Conservation (phyloP, 192 early-diverging fungal species). For the Entomortierella parvispora region DNA sequence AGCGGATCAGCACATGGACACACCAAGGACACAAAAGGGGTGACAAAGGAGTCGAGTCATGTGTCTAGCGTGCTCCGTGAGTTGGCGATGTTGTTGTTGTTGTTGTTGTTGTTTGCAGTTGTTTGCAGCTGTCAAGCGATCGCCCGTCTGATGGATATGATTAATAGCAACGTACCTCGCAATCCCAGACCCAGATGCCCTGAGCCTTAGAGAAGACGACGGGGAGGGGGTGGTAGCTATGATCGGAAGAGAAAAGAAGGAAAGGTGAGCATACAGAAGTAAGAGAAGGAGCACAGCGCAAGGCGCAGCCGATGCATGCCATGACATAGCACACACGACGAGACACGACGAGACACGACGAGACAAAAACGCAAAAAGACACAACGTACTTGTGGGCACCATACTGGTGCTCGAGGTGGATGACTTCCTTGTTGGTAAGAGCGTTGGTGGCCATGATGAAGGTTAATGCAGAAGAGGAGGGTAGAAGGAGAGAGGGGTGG, state of each 20-base stretch:
- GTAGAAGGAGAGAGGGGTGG: neutral
- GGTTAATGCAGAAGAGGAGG: neutral
- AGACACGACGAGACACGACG: neutral
- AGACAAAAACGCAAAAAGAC: neutral
- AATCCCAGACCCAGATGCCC: slow-evolving; percentile 95
- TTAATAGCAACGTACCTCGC: slow-evolving; percentile 64
- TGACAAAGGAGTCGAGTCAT: slow-evolving; percentile 78
- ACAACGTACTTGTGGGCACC: slow-evolving; percentile 92
- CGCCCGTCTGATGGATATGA: no score
- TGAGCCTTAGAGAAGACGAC: slow-evolving; percentile 89
- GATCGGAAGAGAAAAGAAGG: neutral
- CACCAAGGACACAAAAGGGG: slow-evolving; percentile 18
- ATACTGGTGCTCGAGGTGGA: slow-evolving; percentile 84
- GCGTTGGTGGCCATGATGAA: slow-evolving; percentile 34
- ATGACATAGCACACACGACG: neutral
- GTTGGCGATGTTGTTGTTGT: neutral
- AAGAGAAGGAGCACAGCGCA: neutral
- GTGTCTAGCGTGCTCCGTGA: slow-evolving; percentile 66
- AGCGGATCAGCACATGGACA: neutral
- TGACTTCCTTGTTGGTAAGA: slow-evolving; percentile 62
- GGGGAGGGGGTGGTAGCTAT: slow-evolving; percentile 95
- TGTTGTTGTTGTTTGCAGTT: neutral
- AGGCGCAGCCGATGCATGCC: neutral
- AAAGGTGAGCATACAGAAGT: neutral
- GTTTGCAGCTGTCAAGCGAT: no score